Evolutionary conservation across 495 filamentous ascomycete genomes (phyloP).

Genomic region (Penicillium crystallinum): DNA sequence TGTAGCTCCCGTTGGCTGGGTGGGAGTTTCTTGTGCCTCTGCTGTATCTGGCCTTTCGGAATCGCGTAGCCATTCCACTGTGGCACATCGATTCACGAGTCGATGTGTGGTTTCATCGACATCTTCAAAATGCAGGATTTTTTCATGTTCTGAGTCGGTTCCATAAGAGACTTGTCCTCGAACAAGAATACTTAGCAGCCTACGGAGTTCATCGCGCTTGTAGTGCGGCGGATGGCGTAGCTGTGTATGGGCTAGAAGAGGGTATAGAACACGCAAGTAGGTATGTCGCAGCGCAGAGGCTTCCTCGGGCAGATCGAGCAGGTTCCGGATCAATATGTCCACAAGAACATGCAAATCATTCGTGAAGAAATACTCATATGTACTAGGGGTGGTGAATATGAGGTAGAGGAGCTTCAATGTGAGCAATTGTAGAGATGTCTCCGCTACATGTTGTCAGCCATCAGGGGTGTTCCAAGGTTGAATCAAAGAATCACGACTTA

Average conservation of each 20-base stretch:
- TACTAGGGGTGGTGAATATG: slow-evolving; percentile 83
- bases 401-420: slow-evolving; percentile 95
- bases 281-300: slow-evolving; percentile 80
- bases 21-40: slow-evolving; percentile 8
- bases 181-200: slow-evolving; percentile 63
- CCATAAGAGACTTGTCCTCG: slow-evolving; percentile 34
- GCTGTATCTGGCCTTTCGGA: slow-evolving; percentile 16
- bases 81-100: slow-evolving; percentile 73
- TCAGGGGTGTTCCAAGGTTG: not conserved
- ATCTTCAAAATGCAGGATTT: slow-evolving; percentile 78
- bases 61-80: slow-evolving; percentile 74
- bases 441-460: slow-evolving; percentile 41
- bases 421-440: slow-evolving; percentile 86
- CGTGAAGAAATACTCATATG: slow-evolving; percentile 96
- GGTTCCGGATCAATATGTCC: slow-evolving; percentile 92
- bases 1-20: slow-evolving; percentile 10
- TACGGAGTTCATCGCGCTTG: slow-evolving; percentile 80
- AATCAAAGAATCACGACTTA: slow-evolving; percentile 18
- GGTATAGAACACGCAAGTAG: slow-evolving; percentile 94
- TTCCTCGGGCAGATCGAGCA: slow-evolving; percentile 85
- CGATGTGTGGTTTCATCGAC: slow-evolving; percentile 85
- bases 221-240: slow-evolving; percentile 79
- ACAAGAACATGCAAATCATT: slow-evolving; percentile 93
- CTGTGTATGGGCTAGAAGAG: slow-evolving; percentile 85
- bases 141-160: slow-evolving; percentile 30